Conservation (phyloP, 1,284 basidiomycete species). For the Moniliella sp. region DNA sequence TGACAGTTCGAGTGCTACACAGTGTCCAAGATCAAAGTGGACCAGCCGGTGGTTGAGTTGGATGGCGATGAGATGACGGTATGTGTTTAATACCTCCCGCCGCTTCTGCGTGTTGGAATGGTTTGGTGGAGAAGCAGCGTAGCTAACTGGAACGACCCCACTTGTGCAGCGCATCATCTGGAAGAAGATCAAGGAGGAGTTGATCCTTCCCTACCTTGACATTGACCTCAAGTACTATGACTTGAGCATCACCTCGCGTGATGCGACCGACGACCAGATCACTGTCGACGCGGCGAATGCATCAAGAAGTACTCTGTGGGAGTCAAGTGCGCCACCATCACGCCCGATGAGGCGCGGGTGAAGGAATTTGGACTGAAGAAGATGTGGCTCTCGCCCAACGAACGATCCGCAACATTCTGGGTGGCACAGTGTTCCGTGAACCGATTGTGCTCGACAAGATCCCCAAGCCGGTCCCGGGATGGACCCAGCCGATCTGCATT, state of each 20-base stretch:
- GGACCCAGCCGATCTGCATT: conserved; percentile 87
- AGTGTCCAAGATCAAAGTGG: conserved; percentile 50
- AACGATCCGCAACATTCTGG: conserved; percentile 68
- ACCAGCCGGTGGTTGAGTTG: conserved; percentile 82
- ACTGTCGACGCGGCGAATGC: conserved; percentile 83
- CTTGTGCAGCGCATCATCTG: conserved; percentile 49
- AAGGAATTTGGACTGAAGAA: conserved; percentile 68
- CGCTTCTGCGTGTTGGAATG: too few species aligned
- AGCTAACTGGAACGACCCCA: too few species aligned
- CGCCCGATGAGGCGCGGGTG: conserved; percentile 83
- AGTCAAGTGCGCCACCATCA: conserved; percentile 73
- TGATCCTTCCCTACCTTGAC: conserved; percentile 81
- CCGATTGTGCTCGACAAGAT: conserved; percentile 79
- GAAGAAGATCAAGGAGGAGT: conserved; percentile 94
- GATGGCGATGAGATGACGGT: conserved; percentile 34
- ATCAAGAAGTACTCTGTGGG: conserved; percentile 33
- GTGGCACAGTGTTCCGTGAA: conserved; percentile 93
- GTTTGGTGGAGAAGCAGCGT: too few species aligned
- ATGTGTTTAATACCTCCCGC: too few species aligned
- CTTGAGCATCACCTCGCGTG: conserved; percentile 73
- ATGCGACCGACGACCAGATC: conserved; percentile 80
- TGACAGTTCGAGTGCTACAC: too few species aligned
- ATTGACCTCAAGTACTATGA: conserved; percentile 97
- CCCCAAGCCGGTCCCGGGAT: conserved; percentile 68
- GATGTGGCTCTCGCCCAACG: conserved; percentile 44